Evolutionary conservation across 768 basidiomycete species (phyloP), one percentile per base, ranked within the genome.

Genomic region (Tephrocybe sp.): DNA sequence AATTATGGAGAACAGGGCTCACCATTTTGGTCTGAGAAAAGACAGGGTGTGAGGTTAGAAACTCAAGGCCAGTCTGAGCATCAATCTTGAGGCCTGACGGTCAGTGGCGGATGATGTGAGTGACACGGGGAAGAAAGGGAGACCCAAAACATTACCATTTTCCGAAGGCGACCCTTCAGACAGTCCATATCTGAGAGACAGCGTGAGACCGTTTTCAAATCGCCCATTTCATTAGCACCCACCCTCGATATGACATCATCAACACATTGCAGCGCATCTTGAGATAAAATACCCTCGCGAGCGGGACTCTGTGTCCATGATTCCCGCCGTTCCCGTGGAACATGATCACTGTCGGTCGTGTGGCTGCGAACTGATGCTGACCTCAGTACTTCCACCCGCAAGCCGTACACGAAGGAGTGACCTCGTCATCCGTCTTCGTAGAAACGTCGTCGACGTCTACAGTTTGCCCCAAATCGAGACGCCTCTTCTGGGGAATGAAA

Each of bases 171-270:
- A 77, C 2, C 96, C 96, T 58, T 94, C 89, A 0, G 91, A 94
- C 23, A 73, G 78, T 2, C 95, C 96, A 62, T 98, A 98, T 12
- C 93, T 94, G 15, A 50, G 8, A 47, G 25, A 40, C 33, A 50
- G 37, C 42, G 30, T 18, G 26, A 33, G 30, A 30, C 44, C 6
- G 30, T 28, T 37, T 37, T 48, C 23, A 20, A 18, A 24, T 18
- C 8, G 10, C 50, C 10, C 45, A 48, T 37, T 18, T 30, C 28
- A 28, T 32, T 40, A 21, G 25, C 28, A 68, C 84, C 51, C 60
- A 91, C 89, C 94, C 94, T 62, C 96, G 74, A 64, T 99, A 99
- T 42, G 90, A 93, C 53, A 96, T 71, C 87, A 98, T 93, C 34
- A 98, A 72, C 3, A 97, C 93, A 63, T 98, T 98, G 67, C 93